Evolutionary conservation across 2,329 filamentous ascomycete species (phyloP), one percentile per base, ranked within the genome.

Genomic region (Alternaria triticimaculans): DNA sequence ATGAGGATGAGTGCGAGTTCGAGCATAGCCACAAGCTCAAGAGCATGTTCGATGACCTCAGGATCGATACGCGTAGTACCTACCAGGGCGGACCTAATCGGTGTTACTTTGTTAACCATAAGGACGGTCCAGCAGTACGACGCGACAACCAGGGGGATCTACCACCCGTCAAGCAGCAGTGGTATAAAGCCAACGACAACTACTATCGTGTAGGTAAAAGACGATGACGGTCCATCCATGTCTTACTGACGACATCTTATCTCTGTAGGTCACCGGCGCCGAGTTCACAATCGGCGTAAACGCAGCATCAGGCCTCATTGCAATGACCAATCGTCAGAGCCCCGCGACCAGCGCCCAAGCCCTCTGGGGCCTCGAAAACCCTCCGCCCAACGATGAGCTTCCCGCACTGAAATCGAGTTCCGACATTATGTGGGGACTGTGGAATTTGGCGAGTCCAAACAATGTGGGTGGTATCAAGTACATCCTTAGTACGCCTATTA

Each of bases 351-450:
- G 55, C 9, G 63, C 67, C 2, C 21, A 41, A 11, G 49, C 55
- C 11, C 57, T 62, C 12, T 68, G 65, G 65, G 14, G 43, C 1
- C 46, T 58, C 23, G 2, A 23, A 0, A 21, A 54, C 0, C 44
- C 41, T 5, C 45, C 57, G 20, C 9, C 44, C 0, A 64, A 46
- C 10, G 59, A 68, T 4, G 64, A 68, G 48, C 65, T 72, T 2
- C 70, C 72, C 14, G 62, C 55, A 6, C 58, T 74, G 2, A 48
- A 55, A 3, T 48, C 60, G 3, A 60, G 61, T 14, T 69, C 70
- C 2, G 72, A 74, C 25, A 54, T 72, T 18, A 60, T 69, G 9
- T 74, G 70, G 70, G 65, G 62, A 4, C 64, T 66, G 43, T 74
- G 70, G 67, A 59, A 60, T 9, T 56, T 49, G 18, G 21, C 10